phyloP scores from a whole-genome alignment of 2,329 filamentous ascomycete genomes.

The Microsporum ferrugineum region DNA sequence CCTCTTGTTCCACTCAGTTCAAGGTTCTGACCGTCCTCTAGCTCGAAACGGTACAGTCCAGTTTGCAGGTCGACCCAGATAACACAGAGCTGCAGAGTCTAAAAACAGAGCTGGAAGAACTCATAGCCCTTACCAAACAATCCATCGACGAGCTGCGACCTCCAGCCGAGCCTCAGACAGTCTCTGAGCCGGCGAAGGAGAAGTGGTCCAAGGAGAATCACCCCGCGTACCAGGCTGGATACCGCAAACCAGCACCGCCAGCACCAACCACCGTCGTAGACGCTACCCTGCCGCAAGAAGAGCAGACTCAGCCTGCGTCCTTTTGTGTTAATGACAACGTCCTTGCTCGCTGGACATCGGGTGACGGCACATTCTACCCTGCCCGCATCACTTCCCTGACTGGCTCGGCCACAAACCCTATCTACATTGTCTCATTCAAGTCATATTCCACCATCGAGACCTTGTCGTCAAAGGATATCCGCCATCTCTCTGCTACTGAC shows the following conservation, averaged over 20 bases:
- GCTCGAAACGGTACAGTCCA: slow-evolving; percentile 66
- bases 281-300: slow-evolving; percentile 36
- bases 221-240: slow-evolving; percentile 58
- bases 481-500: slow-evolving; percentile 56
- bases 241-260: slow-evolving; percentile 30
- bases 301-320: slow-evolving; percentile 42
- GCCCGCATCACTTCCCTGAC: slow-evolving; percentile 90
- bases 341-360: slow-evolving; percentile 79
- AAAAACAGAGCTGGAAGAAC: slow-evolving; percentile 67
- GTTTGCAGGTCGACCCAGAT: slow-evolving; percentile 68
- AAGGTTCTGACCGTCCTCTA: slow-evolving; percentile 25
- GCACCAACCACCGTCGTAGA: slow-evolving; percentile 18
- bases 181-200: slow-evolving; percentile 47
- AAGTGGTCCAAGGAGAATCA: slow-evolving; percentile 76
- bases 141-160: slow-evolving; percentile 71
- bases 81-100: slow-evolving; percentile 67
- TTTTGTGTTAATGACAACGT: slow-evolving; percentile 86
- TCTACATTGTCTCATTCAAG: slow-evolving; percentile 93
- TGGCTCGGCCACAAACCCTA: slow-evolving; percentile 76
- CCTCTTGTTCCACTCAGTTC: neutral
- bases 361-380: slow-evolving; percentile 82
- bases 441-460: slow-evolving; percentile 74
- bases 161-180: slow-evolving; percentile 35
- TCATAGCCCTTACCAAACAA: slow-evolving; percentile 67
- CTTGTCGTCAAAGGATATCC: slow-evolving; percentile 68